Conservation (phyloP, 768 basidiomycete species). For the Agaricus sinodeliciosus region DNA sequence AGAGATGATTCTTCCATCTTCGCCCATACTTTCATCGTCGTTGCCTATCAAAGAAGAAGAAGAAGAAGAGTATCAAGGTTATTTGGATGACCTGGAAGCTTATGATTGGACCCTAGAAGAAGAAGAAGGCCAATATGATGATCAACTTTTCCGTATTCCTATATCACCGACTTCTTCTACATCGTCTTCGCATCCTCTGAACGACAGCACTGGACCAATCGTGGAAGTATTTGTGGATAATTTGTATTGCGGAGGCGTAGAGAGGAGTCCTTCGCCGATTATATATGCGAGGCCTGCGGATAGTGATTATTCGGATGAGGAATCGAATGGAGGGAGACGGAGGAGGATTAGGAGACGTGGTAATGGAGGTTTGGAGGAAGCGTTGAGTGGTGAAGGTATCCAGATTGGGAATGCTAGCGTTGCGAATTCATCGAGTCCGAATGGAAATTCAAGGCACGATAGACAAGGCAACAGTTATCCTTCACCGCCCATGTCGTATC, state of each 20-base stretch:
- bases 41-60: neutral
- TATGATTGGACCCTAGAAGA: neutral
- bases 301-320: neutral
- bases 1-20: too few relatives aligned
- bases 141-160: constrained; percentile 1
- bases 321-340: neutral
- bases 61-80: neutral
- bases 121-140: neutral
- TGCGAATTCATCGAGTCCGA: neutral
- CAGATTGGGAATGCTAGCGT: too few relatives aligned
- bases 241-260: neutral
- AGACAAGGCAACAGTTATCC: neutral
- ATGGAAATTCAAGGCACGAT: neutral
- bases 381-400: too few relatives aligned
- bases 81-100: neutral
- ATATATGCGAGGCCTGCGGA: neutral
- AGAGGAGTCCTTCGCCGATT: constrained; percentile 9
- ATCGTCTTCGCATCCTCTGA: neutral
- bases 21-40: neutral
- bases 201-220: neutral
- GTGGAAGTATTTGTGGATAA: constrained; percentile 8
- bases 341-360: neutral
- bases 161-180: neutral
- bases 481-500: constrained; percentile 6
- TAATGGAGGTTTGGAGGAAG: neutral